Conservation (phyloP, 495 filamentous ascomycete species). For the Podospora bellae-mahoneyi region DNA sequence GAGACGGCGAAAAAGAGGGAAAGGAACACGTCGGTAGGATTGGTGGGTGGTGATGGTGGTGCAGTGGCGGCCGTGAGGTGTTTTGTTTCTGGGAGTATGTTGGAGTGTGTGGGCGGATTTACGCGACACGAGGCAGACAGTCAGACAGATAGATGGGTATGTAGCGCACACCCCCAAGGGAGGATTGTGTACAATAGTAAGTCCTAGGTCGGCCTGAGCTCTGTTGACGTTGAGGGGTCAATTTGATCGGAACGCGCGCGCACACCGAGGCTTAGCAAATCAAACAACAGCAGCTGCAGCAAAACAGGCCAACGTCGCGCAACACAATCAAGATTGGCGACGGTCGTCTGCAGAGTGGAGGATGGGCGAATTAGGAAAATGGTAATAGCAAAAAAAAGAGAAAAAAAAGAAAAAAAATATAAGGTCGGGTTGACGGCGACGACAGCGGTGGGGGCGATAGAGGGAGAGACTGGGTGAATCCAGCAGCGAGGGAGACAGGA, state of each 20-base stretch:
- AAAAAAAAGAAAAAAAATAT: slow-evolving; percentile 16
- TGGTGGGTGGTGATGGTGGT: slow-evolving; percentile 6
- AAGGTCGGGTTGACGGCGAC: slow-evolving; percentile 11
- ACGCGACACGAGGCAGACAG: slow-evolving; percentile 19
- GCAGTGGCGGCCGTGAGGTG: slow-evolving; percentile 8
- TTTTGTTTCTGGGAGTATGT: slow-evolving; percentile 1
- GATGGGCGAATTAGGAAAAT: slow-evolving; percentile 8
- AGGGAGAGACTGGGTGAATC: slow-evolving; percentile 11
- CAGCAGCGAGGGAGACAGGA: slow-evolving; percentile 28
- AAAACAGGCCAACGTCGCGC: slow-evolving; percentile 9
- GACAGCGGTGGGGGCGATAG: slow-evolving; percentile 3
- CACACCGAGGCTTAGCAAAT: slow-evolving; percentile 30
- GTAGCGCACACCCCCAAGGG: neutral
- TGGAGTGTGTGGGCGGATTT: slow-evolving; percentile 10
- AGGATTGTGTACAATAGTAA: neutral
- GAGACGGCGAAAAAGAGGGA: neutral
- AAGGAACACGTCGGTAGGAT: slow-evolving; percentile 11
- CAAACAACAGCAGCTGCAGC: slow-evolving; percentile 20
- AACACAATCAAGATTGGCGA: slow-evolving; percentile 4
- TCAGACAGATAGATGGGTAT: neutral
- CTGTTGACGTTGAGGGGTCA: slow-evolving; percentile 22
- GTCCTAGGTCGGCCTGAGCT: too few relatives aligned
- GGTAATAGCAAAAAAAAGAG: slow-evolving; percentile 2
- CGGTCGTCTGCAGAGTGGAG: neutral
- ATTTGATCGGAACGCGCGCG: slow-evolving; percentile 26